Conservation (phyloP, 805 yeast genomes). For the Jamesozyma rosinii region DNA sequence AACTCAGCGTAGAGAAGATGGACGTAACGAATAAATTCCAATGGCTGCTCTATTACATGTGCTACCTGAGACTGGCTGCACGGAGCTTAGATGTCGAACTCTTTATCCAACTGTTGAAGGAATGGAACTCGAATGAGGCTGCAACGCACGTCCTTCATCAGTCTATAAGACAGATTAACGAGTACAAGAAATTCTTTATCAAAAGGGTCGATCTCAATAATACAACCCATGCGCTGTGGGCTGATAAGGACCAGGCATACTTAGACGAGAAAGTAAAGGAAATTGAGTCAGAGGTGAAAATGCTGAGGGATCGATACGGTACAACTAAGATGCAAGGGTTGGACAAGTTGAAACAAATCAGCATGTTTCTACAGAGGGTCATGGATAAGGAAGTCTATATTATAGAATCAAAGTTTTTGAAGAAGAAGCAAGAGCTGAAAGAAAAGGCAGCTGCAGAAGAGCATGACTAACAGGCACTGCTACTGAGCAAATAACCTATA, state of each 20-base stretch:
- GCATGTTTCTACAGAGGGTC: slow-evolving; percentile 9
- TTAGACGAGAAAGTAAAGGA: background rate
- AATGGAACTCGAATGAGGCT: slow-evolving; percentile 20
- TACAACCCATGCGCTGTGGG: background rate
- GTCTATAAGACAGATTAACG: slow-evolving; percentile 18
- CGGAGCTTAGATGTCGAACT: slow-evolving; percentile 8
- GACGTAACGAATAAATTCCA: slow-evolving; percentile 11
- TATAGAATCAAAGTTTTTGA: background rate
- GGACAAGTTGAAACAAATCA: slow-evolving; percentile 12
- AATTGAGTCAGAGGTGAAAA: slow-evolving; percentile 11
- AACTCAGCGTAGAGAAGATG: slow-evolving; percentile 3
- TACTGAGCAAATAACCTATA: too few species aligned
- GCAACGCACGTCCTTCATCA: slow-evolving; percentile 16
- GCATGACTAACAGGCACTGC: too few species aligned
- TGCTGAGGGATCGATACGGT: slow-evolving; percentile 14
- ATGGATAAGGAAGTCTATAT: slow-evolving; percentile 7
- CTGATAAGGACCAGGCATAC: background rate
- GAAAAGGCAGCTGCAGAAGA: background rate
- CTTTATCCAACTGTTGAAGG: slow-evolving; percentile 11
- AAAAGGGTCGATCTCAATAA: slow-evolving; percentile 3
- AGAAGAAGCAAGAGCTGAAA: background rate
- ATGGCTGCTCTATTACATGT: slow-evolving; percentile 20
- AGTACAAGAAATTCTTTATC: slow-evolving; percentile 12
- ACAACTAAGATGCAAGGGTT: slow-evolving; percentile 19
- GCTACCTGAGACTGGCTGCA: slow-evolving; percentile 13